Evolutionary conservation across 139 green algal genomes (phyloP).

Genomic region (Chlorella sp.): DNA sequence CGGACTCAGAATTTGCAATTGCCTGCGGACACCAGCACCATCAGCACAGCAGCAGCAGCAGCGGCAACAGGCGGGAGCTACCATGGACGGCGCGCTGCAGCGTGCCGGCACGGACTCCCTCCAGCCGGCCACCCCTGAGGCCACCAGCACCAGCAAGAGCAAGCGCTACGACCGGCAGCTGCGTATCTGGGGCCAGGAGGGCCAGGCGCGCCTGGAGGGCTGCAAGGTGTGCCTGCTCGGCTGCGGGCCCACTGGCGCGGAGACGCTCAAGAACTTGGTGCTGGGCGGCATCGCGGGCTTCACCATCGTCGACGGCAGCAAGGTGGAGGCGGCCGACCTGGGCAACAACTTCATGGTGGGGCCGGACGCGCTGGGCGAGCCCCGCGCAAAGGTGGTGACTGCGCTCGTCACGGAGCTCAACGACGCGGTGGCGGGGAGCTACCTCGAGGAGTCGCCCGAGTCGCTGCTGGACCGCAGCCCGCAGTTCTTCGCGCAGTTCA

Average conservation of each 20-base stretch:
- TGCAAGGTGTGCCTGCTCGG: constrained; percentile 53
- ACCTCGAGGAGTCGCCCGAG: constrained; percentile 21
- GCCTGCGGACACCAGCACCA: too few relatives aligned
- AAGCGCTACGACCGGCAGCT: constrained; percentile 61
- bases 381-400: constrained; percentile 63
- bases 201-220: constrained; percentile 66
- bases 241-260: constrained; percentile 64
- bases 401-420: constrained; percentile 56
- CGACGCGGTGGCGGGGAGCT: constrained; percentile 17
- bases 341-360: constrained; percentile 95
- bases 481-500: constrained; percentile 83
- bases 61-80: too few relatives aligned
- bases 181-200: constrained; percentile 82
- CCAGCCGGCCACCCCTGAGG: too few relatives aligned
- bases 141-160: background rate
- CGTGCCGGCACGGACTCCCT: too few relatives aligned
- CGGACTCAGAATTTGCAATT: too few relatives aligned
- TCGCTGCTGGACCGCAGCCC: constrained; percentile 67
- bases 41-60: too few relatives aligned
- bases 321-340: constrained; percentile 69
- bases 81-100: too few relatives aligned
- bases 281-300: constrained; percentile 92
- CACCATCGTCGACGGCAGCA: constrained; percentile 82
- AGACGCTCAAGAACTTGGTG: constrained; percentile 96
- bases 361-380: constrained; percentile 45